Base-by-base conservation (phyloP, 352 stramenopile species). In the Peronospora destructor region DNA sequence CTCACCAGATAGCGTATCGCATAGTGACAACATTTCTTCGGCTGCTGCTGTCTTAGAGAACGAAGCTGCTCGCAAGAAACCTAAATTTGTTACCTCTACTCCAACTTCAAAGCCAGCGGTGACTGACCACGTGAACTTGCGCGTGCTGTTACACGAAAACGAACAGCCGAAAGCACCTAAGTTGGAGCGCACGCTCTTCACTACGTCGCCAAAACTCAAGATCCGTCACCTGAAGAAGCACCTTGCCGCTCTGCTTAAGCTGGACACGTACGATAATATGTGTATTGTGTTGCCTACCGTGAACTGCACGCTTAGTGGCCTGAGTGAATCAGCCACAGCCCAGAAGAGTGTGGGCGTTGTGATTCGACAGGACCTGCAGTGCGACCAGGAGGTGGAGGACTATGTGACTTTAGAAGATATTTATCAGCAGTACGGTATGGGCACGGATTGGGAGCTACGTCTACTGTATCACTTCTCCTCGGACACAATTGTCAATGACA, bases 381-480 rank as follows among this genome's bases (percentile, higher is more conserved):
- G 71, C 42, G 76, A 91, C 51, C 79, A 91, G 33, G 75, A 87
- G 53, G 62, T 88, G 6, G 70, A 86, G 44, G 66, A 87, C 61
- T 83, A 71, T 54, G 59, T 87, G 42, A 76, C 60, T 34, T 64
- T 91, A 46, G 67, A 73, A 49, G 79, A 87, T 72, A 82, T 91
- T 75, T 91, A 91, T 72, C 59, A 84, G 52, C 79, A 91, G 64
- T 91, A 88, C 55, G 71, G 64, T 41, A 82, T 78, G 66, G 73
- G 73, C 49, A 75, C 57, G 17, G 62, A 62, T 25, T 88, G 79
- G 79, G 68, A 91, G 45, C 59, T 91, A 33, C 66, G 77, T 17
- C 64, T 91, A 37, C 59, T 77, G 25, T 88, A 91, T 39, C 79
- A 91, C 49, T 91, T 91, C 53, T 87, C 78, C 7, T 36, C 52